Evolutionary conservation across 2,329 filamentous ascomycete species (phyloP), one percentile per base, ranked within the genome.

Genomic region (Aspergillus clavatus): DNA sequence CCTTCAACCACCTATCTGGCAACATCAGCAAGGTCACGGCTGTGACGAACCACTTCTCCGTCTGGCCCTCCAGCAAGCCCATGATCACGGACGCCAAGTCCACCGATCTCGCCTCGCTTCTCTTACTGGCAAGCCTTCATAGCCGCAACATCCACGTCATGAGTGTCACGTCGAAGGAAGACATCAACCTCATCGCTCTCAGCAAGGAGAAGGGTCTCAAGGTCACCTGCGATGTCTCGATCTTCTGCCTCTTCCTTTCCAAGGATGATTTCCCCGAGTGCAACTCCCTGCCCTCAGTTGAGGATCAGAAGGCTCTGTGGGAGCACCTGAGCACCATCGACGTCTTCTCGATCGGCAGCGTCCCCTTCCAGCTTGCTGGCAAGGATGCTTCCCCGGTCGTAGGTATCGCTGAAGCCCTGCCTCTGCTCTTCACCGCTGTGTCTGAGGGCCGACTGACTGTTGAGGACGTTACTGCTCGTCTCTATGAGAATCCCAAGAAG

Each of bases 11-110:
- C 65, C 72, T 89, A 21, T 86, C 84, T 48, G 86, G 85, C 56
- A 90, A 89, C 66, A 89, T 90, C 66, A 89, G 82, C 77, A 88
- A 88, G 73, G 86, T 89, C 37, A 84, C 86, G 16, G 82, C 86
- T 7, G 84, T 89, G 50, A 87, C 84, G 42, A 80, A 83, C 48
- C 86, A 90, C 72, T 90, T 90, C 59, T 83, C 83, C 49, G 77
- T 82, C 19, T 90, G 86, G 86, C 86, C 86, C 27, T 73, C 75
- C 3, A 83, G 81, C 72, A 90, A 90, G 73, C 85, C 86, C 40
- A 87, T 90, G 57, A 75, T 90, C 58, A 90, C 87, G 0, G 86
- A 90, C 67, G 87, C 86, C 41, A 88, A 87, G 73, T 81, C 83
- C 45, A 88, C 84, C 1, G 86, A 90, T 59, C 76, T 90, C 47